Percentiles rank a stretch among this genome's conserved stretches.
Conservation (phyloP, 176 grass and related monocot genomes). For the Zizania latifolia region DNA sequence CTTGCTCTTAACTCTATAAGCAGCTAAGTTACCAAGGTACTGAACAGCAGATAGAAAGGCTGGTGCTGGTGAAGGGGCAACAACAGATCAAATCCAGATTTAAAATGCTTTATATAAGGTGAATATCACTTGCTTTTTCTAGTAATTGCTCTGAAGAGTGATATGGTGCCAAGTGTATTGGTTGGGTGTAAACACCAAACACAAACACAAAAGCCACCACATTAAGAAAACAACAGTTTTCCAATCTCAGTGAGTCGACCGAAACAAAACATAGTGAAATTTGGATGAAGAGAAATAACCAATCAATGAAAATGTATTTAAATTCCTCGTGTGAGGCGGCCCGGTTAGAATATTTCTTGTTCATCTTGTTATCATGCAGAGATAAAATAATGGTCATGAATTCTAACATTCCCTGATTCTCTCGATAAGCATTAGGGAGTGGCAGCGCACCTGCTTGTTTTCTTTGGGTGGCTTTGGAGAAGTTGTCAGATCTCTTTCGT, state of each 20-base stretch:
- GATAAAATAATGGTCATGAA: background rate
- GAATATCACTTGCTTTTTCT: background rate
- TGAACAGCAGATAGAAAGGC: too few species aligned
- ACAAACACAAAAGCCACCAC: background rate
- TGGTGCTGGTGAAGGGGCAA: too few species aligned
- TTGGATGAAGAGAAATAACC: background rate
- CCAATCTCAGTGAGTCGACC: background rate
- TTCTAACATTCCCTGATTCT: background rate
- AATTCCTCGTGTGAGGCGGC: background rate
- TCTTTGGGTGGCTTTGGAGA: conserved; percentile 37
- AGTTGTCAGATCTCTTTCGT: conserved; percentile 37
- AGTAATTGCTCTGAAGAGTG: background rate
- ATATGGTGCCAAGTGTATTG: background rate
- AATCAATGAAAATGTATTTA: background rate
- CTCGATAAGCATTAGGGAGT: background rate
- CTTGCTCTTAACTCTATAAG: too few species aligned
- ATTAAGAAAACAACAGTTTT: background rate
- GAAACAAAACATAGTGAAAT: background rate
- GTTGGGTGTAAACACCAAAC: background rate
- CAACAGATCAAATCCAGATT: background rate
- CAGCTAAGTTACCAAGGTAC: too few species aligned
- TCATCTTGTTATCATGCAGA: background rate
- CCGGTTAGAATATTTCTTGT: background rate
- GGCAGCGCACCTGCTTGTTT: conserved; percentile 39
- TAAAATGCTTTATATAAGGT: too few species aligned